Conservation (phyloP, 2,329 filamentous ascomycete species). For the Lecanoromycetidae sp. region DNA sequence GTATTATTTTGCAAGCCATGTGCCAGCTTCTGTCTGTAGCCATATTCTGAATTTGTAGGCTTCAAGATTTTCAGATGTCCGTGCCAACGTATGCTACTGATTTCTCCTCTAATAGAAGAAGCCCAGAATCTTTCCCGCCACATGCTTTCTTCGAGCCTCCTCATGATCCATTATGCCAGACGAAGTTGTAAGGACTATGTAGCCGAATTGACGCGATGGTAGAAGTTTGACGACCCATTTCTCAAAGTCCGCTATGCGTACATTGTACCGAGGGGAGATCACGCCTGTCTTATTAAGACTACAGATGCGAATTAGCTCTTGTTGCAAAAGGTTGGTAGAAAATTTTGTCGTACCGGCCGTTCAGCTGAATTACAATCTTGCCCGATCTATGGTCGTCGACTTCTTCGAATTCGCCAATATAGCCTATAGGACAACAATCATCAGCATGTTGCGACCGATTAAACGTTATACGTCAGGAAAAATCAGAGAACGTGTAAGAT, state of each 20-base stretch:
- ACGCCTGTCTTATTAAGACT: slow-evolving; percentile 96
- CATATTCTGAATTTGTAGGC: background rate
- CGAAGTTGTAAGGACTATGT: slow-evolving; percentile 97
- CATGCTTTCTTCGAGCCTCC: slow-evolving; percentile 98
- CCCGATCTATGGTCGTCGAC: slow-evolving; percentile 98
- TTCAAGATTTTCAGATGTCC: background rate
- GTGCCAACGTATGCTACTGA: background rate
- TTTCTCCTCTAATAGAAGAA: slow-evolving; percentile 8
- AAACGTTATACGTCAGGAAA: slow-evolving; percentile 76
- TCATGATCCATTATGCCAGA: slow-evolving; percentile 99
- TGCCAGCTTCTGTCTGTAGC: background rate
- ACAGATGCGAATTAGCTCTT: slow-evolving; percentile 9
- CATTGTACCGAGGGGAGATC: slow-evolving; percentile 99
- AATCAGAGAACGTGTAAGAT: slow-evolving; percentile 94
- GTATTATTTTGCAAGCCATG: background rate
- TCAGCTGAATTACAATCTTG: slow-evolving; percentile 99
- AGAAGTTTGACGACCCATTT: slow-evolving; percentile 99
- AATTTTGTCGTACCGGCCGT: slow-evolving; percentile 75
- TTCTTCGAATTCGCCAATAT: slow-evolving; percentile 99
- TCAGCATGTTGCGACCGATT: slow-evolving; percentile 83
- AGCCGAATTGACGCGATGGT: slow-evolving; percentile 98
- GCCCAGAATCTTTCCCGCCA: slow-evolving; percentile 63
- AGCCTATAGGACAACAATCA: slow-evolving; percentile 49
- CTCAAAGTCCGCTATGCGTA: slow-evolving; percentile 93
- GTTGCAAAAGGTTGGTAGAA: too few species aligned